phyloP scores from a whole-genome alignment of 2,329 filamentous ascomycete genomes.

The Emydomyces testavorans region DNA sequence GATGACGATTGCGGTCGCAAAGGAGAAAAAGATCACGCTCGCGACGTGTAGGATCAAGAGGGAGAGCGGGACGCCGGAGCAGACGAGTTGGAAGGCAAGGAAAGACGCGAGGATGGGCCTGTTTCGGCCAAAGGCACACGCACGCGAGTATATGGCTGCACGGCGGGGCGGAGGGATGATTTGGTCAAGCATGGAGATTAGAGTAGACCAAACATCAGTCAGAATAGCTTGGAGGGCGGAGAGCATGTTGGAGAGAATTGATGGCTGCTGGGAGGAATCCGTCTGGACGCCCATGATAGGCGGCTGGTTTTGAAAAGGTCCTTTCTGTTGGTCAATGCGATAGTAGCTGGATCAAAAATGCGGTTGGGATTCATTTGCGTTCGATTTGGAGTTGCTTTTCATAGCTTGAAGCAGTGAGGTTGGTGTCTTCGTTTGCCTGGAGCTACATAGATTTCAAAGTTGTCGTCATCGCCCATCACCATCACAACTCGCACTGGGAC shows the following conservation, averaged over 20 bases:
- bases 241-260: not conserved
- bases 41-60: slow-evolving; percentile 57
- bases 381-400: too few relatives aligned
- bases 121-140: slow-evolving; percentile 46
- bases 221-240: not conserved
- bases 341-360: too few relatives aligned
- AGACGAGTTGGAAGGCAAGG: slow-evolving; percentile 50
- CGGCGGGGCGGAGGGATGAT: slow-evolving; percentile 52
- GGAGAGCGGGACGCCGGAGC: slow-evolving; percentile 55
- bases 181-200: slow-evolving; percentile 33
- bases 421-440: too few relatives aligned
- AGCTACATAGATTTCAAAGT: too few relatives aligned
- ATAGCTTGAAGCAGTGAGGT: too few relatives aligned
- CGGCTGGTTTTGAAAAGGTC: too few relatives aligned
- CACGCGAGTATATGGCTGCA: slow-evolving; percentile 43
- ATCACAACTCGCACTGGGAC: too few relatives aligned
- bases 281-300: not conserved
- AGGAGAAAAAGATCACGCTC: slow-evolving; percentile 50
- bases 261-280: not conserved
- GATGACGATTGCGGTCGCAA: slow-evolving; percentile 48
- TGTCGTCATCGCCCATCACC: too few relatives aligned
- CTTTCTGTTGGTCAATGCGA: too few relatives aligned
- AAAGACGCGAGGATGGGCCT: slow-evolving; percentile 63
- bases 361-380: too few relatives aligned
- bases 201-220: slow-evolving; percentile 8